Evolutionary conservation across 176 grass and related monocot genomes (phyloP).

Genomic region (Bonia amplexicaulis): DNA sequence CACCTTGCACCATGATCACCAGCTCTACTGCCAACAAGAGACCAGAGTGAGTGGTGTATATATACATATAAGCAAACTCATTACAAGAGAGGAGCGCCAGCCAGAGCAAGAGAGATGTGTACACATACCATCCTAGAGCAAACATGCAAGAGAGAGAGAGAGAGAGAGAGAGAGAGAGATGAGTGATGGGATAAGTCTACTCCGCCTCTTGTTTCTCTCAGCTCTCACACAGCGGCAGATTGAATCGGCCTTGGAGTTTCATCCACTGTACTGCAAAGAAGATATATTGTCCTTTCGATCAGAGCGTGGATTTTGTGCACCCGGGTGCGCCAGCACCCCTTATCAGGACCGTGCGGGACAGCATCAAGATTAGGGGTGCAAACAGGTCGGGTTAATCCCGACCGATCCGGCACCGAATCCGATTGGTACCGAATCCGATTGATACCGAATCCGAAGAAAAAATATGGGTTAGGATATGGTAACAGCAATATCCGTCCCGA

Average conservation of each 20-base stretch:
- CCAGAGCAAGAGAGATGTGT: not conserved
- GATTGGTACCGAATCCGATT: no score
- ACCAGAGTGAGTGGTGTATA: not conserved
- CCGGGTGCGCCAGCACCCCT: no score
- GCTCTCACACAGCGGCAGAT: constrained; percentile 38
- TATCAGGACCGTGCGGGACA: no score
- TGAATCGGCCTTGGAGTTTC: constrained; percentile 62
- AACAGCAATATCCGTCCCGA: no score
- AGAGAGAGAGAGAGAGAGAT: not conserved
- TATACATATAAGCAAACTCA: not conserved
- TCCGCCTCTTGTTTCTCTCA: constrained; percentile 23
- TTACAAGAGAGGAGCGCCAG: not conserved
- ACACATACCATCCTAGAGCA: constrained; percentile 45
- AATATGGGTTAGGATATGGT: no score
- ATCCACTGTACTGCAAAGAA: constrained; percentile 62
- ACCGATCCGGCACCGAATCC: no score
- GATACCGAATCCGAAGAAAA: no score
- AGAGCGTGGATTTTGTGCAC: no score
- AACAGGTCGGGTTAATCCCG: no score
- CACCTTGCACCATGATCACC: constrained; percentile 48
- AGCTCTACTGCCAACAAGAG: constrained; percentile 19
- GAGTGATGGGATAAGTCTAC: constrained; percentile 19
- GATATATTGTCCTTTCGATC: constrained; percentile 76
- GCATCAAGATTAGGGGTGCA: no score
- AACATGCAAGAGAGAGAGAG: constrained; percentile 25